Conservation (phyloP, 2,329 filamentous ascomycete genomes). For the Talaromyces atroroseus region DNA sequence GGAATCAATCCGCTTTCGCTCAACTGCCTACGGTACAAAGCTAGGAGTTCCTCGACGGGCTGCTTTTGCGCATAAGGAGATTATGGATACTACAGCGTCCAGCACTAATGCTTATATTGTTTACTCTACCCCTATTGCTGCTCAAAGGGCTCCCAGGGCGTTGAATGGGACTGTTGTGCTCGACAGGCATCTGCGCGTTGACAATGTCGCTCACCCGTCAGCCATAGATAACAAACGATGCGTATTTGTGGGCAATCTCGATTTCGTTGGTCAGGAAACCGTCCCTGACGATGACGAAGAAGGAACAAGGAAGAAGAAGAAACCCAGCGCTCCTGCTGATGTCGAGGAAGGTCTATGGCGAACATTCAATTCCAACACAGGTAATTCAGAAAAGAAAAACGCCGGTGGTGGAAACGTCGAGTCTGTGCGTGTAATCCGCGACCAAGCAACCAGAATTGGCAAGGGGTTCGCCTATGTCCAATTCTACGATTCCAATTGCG, state of each 20-base stretch:
- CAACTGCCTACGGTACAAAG: constrained; percentile 70
- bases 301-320: constrained; percentile 57
- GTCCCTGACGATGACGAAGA: constrained; percentile 57
- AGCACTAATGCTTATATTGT: constrained; percentile 94
- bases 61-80: constrained; percentile 82
- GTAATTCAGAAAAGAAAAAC: constrained; percentile 3
- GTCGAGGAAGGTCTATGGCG: constrained; percentile 72
- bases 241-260: constrained; percentile 92
- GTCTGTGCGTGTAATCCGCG: constrained; percentile 85
- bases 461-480: constrained; percentile 98
- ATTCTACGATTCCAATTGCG: constrained; percentile 81
- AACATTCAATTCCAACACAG: constrained; percentile 34
- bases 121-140: constrained; percentile 69
- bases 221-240: constrained; percentile 80
- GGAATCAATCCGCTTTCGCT: constrained; percentile 90
- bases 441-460: constrained; percentile 83
- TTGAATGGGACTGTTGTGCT: constrained; percentile 83
- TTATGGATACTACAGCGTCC: constrained; percentile 87
- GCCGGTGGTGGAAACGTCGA: constrained; percentile 70
- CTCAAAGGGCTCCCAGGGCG: constrained; percentile 66
- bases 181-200: constrained; percentile 81
- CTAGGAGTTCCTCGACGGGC: constrained; percentile 80
- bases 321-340: constrained; percentile 69
- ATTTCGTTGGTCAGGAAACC: constrained; percentile 90
- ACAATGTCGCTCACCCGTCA: constrained; percentile 82